Percentiles rank a stretch among this genome's conserved stretches.
These are phyloP conservation scores for Kodamaea lidongshanica DNA, from an alignment of 805 yeast genomes.

Conservation along the genomic window DNA sequence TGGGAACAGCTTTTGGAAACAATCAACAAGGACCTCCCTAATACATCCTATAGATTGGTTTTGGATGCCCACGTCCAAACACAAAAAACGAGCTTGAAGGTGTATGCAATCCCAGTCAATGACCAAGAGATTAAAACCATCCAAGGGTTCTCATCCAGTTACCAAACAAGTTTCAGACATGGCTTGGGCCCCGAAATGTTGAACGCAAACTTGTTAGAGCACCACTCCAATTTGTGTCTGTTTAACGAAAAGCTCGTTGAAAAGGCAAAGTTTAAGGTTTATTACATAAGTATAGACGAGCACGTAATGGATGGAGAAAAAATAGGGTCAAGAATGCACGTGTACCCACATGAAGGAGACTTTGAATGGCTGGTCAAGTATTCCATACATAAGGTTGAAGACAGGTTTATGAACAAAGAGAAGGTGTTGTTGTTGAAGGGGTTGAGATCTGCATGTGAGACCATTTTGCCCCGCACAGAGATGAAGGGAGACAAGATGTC, in stretches of 20 bases:
- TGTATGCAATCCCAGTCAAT: slow-evolving; percentile 26
- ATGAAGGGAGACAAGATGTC: slow-evolving; percentile 1
- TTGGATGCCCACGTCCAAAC: slow-evolving; percentile 12
- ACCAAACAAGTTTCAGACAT: slow-evolving; percentile 28
- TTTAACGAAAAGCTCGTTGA: slow-evolving; percentile 18
- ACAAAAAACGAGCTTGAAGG: slow-evolving; percentile 15
- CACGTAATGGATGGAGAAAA: slow-evolving; percentile 15
- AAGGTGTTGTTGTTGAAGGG: slow-evolving; percentile 7
- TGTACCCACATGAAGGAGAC: slow-evolving; percentile 20
- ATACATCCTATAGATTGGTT: slow-evolving; percentile 25
- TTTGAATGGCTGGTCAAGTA: slow-evolving; percentile 20
- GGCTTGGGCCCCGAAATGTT: slow-evolving; percentile 20
- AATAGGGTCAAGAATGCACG: slow-evolving; percentile 10
- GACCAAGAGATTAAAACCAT: slow-evolving; percentile 17
- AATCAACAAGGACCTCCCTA: slow-evolving; percentile 22
- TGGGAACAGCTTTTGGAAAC: slow-evolving; percentile 26
- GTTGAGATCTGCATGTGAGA: slow-evolving; percentile 2
- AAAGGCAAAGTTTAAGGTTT: slow-evolving; percentile 17
- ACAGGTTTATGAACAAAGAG: slow-evolving; percentile 3
- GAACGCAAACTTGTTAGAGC: slow-evolving; percentile 17
- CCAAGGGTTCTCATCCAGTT: slow-evolving; percentile 20
- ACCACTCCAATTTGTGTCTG: slow-evolving; percentile 19
- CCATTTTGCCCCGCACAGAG: slow-evolving; percentile 1
- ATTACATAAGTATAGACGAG: slow-evolving; percentile 17
- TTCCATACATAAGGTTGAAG: slow-evolving; percentile 7